A percentile compares a stretch with the other conserved stretches of the same genome.
phyloP scores from a whole-genome alignment of 2,329 filamentous ascomycete genomes.

The Penicillium sp. region DNA sequence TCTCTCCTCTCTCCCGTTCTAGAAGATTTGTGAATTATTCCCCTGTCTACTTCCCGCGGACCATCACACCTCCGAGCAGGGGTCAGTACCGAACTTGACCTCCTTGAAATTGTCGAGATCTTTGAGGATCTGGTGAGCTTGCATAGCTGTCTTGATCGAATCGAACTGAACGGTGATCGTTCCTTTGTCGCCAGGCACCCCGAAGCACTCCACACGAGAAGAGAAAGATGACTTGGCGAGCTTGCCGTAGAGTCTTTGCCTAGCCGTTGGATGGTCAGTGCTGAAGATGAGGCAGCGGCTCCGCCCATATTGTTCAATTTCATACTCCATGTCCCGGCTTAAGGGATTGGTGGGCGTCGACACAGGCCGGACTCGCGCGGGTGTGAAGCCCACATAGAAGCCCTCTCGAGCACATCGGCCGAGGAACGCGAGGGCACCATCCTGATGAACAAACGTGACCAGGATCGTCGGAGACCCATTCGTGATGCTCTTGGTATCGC shows the following conservation, averaged over 20 bases:
- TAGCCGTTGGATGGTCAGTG: background rate
- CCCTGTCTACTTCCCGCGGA: background rate
- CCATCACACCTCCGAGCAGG: background rate
- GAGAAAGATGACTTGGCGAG: background rate
- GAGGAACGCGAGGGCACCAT: conserved; percentile 11
- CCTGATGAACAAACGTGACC: conserved; percentile 4
- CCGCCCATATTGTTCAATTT: conserved; percentile 2
- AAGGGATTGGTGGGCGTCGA: conserved; percentile 9
- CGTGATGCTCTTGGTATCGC: conserved; percentile 4
- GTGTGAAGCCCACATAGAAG: conserved; percentile 6
- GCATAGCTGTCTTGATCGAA: conserved; percentile 9
- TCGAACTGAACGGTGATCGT: conserved; percentile 6
- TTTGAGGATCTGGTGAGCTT: background rate
- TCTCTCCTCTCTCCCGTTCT: background rate
- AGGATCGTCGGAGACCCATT: conserved; percentile 6
- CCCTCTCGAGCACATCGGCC: conserved; percentile 1
- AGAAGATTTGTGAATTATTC: background rate
- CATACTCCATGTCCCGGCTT: background rate
- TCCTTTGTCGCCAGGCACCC: conserved; percentile 1
- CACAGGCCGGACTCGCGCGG: conserved; percentile 4
- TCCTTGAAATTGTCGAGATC: background rate
- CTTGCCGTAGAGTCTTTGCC: background rate
- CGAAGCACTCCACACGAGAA: conserved; percentile 5
- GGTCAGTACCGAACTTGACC: background rate
- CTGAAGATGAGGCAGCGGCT: conserved; percentile 5